Conservation (phyloP, 2,329 filamentous ascomycete species). For the Zasmidium citrigriseum region DNA sequence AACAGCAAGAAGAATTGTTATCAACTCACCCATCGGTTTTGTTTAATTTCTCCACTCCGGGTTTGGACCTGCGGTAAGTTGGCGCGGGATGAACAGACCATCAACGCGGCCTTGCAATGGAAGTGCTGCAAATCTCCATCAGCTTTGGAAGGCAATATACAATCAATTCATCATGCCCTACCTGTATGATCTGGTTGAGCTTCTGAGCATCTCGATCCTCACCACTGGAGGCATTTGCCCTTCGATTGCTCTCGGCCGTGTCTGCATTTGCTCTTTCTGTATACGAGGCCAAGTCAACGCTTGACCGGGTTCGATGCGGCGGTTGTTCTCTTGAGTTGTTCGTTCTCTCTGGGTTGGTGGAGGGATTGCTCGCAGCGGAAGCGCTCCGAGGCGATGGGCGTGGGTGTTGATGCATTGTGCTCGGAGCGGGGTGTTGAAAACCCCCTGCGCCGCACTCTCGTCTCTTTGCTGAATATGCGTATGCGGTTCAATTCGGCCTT, state of each 20-base stretch:
- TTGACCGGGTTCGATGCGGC: slow-evolving; percentile 53
- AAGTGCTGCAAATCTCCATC: slow-evolving; percentile 67
- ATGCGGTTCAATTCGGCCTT: not conserved
- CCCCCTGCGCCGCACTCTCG: not conserved
- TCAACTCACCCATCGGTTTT: slow-evolving; percentile 81
- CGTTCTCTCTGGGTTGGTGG: slow-evolving; percentile 68
- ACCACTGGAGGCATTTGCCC: slow-evolving; percentile 36
- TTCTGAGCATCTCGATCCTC: slow-evolving; percentile 72
- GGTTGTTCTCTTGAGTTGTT: slow-evolving; percentile 72
- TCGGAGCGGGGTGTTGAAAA: not conserved
- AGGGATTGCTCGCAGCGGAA: slow-evolving; percentile 71
- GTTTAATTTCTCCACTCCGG: slow-evolving; percentile 63
- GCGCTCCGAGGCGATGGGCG: slow-evolving; percentile 71
- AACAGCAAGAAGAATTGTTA: not conserved
- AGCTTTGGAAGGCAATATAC: slow-evolving; percentile 7
- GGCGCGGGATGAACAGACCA: slow-evolving; percentile 80
- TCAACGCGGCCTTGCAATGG: slow-evolving; percentile 81
- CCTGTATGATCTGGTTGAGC: slow-evolving; percentile 91
- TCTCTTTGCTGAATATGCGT: not conserved
- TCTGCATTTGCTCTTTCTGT: slow-evolving; percentile 52
- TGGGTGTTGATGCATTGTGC: slow-evolving; percentile 83
- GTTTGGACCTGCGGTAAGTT: slow-evolving; percentile 62
- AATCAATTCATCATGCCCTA: slow-evolving; percentile 42
- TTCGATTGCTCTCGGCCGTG: slow-evolving; percentile 38
- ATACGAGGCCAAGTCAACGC: slow-evolving; percentile 53